Evolutionary conservation across 1,284 basidiomycete genomes (phyloP), one percentile per base, ranked within the genome.

Genomic region (Ceratobasidium sp.): DNA sequence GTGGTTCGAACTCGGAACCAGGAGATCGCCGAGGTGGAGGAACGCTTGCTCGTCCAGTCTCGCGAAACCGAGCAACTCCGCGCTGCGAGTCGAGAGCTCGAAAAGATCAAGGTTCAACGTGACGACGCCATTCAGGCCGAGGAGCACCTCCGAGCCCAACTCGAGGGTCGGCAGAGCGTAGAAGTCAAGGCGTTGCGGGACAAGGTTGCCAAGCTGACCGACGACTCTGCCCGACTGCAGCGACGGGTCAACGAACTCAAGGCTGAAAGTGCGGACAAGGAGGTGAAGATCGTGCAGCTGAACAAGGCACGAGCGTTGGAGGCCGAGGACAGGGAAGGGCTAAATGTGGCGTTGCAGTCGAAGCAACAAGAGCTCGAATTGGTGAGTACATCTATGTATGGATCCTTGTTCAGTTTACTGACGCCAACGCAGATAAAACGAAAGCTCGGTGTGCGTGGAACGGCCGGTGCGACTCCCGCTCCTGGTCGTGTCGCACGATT

Each of bases 311-410:
- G n/a, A n/a, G n/a, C n/a, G n/a, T n/a, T n/a, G n/a, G n/a, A n/a
- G n/a, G n/a, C n/a, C n/a, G n/a, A n/a, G n/a, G n/a, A n/a, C n/a
- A n/a, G n/a, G n/a, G n/a, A n/a, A n/a, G n/a, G n/a, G n/a, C n/a
- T n/a, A n/a, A n/a, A n/a, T n/a, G n/a, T n/a, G n/a, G n/a, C n/a
- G n/a, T n/a, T n/a, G n/a, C n/a, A n/a, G n/a, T n/a, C n/a, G n/a
- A n/a, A n/a, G n/a, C n/a, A n/a, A 78, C 92, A 94, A 78, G 93
- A 96, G 79, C 83, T 96, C 28, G 93, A 95, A 78, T 79, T 94
- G 81, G 94, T 96, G 71, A 76, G 90, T 84, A 8, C 74, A 69
- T 60, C 23, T 55, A 10, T 72, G 16, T 50, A 2, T 30, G 32
- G 14, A 65, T 34, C n/a, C n/a, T n/a, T 10, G 4, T 26, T 28